Conservation (phyloP, 768 basidiomycete species). For the Mycena vitilis region DNA sequence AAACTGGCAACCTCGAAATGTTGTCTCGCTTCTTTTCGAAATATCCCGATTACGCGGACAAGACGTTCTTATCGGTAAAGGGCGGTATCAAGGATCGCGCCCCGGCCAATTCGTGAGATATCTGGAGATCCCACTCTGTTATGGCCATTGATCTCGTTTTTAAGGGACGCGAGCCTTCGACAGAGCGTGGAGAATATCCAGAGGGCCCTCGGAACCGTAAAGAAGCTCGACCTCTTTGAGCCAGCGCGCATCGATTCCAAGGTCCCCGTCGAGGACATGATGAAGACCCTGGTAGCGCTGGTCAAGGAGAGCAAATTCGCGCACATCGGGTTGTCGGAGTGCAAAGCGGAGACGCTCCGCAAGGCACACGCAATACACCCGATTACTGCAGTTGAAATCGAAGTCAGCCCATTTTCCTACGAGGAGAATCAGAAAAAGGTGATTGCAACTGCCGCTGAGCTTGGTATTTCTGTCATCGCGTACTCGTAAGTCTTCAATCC, state of each 20-base stretch:
- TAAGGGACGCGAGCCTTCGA: slow-evolving; percentile 20
- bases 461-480: slow-evolving; percentile 68
- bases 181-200: slow-evolving; percentile 58
- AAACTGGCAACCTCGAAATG: slow-evolving; percentile 50
- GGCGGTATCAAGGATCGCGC: slow-evolving; percentile 3
- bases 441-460: slow-evolving; percentile 63
- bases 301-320: slow-evolving; percentile 67
- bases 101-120: slow-evolving; percentile 20
- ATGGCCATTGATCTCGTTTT: no score
- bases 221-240: slow-evolving; percentile 71
- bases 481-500: slow-evolving; percentile 58
- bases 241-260: slow-evolving; percentile 59
- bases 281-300: slow-evolving; percentile 55
- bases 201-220: slow-evolving; percentile 58
- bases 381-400: slow-evolving; percentile 73
- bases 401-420: slow-evolving; percentile 72
- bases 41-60: slow-evolving; percentile 29
- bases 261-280: slow-evolving; percentile 58
- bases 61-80: slow-evolving; percentile 29
- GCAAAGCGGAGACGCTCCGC: slow-evolving; percentile 59
- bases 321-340: slow-evolving; percentile 71
- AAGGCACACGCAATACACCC: slow-evolving; percentile 56
- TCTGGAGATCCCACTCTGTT: not conserved
- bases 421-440: slow-evolving; percentile 66
- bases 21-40: slow-evolving; percentile 23